phyloP scores from a whole-genome alignment of 805 yeast species.

The Saturnispora besseyi region DNA sequence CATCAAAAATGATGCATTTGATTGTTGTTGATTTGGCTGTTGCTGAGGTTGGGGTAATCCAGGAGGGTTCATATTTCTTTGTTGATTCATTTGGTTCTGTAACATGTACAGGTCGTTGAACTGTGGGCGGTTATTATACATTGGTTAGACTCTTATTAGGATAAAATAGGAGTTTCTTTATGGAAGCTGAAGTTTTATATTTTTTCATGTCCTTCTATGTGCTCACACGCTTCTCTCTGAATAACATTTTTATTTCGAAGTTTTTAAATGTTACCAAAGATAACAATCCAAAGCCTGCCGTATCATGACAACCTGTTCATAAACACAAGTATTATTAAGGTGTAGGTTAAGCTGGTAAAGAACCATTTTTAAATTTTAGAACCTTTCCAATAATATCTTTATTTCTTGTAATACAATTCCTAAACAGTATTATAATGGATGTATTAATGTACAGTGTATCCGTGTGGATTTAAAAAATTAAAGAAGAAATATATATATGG shows the following conservation, averaged over 20 bases:
- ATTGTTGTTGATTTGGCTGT: not conserved
- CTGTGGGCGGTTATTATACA: constrained; percentile 8
- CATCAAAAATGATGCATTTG: constrained; percentile 17
- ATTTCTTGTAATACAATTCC: no score
- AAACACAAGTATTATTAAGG: no score
- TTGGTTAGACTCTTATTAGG: not conserved
- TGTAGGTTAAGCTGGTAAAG: no score
- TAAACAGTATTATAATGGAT: no score
- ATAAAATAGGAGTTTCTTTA: not conserved
- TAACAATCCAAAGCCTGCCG: no score
- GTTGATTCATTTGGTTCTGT: constrained; percentile 16
- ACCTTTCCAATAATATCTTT: no score
- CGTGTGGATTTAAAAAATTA: not conserved
- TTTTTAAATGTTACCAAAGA: no score
- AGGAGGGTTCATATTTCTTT: constrained; percentile 8
- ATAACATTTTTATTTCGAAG: no score
- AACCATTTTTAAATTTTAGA: no score
- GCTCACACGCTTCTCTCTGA: no score
- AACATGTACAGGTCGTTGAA: constrained; percentile 12
- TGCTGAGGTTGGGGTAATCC: constrained; percentile 10
- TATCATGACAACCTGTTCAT: no score
- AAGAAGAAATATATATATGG: no score
- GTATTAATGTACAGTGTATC: not conserved
- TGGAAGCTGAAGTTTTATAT: not conserved
- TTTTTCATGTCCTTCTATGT: not conserved